These are phyloP conservation scores for Xylaria grammica DNA, from an alignment of 495 filamentous ascomycete species.

Conservation along the genomic window DNA sequence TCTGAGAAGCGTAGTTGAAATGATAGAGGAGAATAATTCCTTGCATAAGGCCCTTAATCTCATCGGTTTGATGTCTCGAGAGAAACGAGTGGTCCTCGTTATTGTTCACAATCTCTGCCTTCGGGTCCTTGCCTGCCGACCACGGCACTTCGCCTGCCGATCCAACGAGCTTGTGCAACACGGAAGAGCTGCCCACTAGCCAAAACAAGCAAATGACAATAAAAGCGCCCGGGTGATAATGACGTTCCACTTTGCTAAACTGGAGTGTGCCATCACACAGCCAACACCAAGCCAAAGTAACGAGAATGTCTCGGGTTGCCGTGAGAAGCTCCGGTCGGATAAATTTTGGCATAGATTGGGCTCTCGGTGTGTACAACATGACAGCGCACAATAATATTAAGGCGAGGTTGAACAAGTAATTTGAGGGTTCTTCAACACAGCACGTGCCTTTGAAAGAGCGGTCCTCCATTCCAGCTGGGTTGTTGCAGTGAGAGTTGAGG, in stretches of 20 bases:
- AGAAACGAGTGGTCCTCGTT: constrained; percentile 42
- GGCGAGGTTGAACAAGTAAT: constrained; percentile 40
- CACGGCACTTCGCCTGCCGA: constrained; percentile 9
- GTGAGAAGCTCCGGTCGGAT: constrained; percentile 14
- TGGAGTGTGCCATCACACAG: constrained; percentile 61
- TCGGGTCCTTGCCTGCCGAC: constrained; percentile 21
- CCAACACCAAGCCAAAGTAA: constrained; percentile 57
- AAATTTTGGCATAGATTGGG: constrained; percentile 19
- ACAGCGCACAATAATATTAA: constrained; percentile 37
- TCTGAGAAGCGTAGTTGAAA: constrained; percentile 58
- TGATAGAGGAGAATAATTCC: constrained; percentile 62
- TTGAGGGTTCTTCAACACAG: constrained; percentile 53
- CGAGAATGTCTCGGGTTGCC: constrained; percentile 36
- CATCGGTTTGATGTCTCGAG: constrained; percentile 60
- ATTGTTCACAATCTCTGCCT: constrained; percentile 5
- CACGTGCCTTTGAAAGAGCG: constrained; percentile 63
- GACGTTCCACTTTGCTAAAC: constrained; percentile 62
- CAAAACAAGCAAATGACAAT: constrained; percentile 37
- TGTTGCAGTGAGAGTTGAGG: constrained; percentile 65
- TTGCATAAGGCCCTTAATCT: constrained; percentile 72
- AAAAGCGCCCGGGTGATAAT: constrained; percentile 51
- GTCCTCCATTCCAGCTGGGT: constrained; percentile 39
- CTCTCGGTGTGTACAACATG: constrained; percentile 20
- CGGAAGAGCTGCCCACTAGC: constrained; percentile 44
- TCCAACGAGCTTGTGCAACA: constrained; percentile 37